A percentile compares a stretch with the other conserved stretches of the same genome.
Evolutionary conservation across 768 basidiomycete species (phyloP).

Genomic region (Punctularia strigosozonata): DNA sequence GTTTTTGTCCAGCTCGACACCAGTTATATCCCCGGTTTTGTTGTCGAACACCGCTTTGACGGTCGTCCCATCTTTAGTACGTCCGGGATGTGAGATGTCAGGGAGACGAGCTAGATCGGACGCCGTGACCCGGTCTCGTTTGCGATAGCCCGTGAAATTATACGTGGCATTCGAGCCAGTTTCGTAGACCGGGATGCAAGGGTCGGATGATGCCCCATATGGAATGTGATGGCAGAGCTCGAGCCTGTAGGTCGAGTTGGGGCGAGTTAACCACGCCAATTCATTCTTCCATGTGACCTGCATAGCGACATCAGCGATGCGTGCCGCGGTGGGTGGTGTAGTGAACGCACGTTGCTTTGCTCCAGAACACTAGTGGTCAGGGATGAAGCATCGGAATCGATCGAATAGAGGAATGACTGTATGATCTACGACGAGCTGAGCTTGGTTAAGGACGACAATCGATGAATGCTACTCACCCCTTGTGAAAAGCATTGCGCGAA

Average conservation of each 20-base stretch:
- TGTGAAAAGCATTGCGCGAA: conserved; percentile 40
- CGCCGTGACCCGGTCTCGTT: not conserved
- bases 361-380: no score
- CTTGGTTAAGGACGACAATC: no score
- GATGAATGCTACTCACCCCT: no score
- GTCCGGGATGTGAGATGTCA: not conserved
- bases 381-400: conserved; percentile 28
- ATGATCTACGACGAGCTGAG: no score
- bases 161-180: conserved; percentile 1
- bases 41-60: not conserved
- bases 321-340: no score
- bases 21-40: conserved; percentile 8
- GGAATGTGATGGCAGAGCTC: conserved; percentile 37
- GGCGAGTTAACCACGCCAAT: conserved; percentile 17
- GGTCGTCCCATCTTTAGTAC: not conserved
- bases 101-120: not conserved
- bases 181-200: conserved; percentile 9
- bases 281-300: conserved; percentile 24
- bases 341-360: no score
- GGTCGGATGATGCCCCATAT: conserved; percentile 8
- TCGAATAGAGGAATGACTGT: conserved; percentile 33
- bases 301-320: conserved; percentile 24
- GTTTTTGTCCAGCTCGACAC: conserved; percentile 16
- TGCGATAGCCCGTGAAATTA: not conserved
- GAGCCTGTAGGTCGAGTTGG: conserved; percentile 16